phyloP scores from a whole-genome alignment of 805 yeast species.

The Candida krabiensis region DNA sequence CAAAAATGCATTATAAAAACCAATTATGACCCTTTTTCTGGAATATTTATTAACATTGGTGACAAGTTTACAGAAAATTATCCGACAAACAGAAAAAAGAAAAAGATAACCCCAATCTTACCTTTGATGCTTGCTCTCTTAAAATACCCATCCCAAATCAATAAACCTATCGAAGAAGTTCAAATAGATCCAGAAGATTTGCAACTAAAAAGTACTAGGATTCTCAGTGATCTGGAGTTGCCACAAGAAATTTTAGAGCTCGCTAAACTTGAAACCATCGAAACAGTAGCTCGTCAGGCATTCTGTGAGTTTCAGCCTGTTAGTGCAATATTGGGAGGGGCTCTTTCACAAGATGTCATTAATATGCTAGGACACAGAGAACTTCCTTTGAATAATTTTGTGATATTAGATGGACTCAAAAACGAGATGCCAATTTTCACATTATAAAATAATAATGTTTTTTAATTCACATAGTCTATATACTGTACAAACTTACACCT shows the following conservation, averaged over 20 bases:
- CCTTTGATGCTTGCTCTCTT: constrained; percentile 62
- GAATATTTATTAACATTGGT: constrained; percentile 33
- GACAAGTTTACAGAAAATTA: constrained; percentile 31
- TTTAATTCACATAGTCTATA: constrained; percentile 3
- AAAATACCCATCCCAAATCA: constrained; percentile 33
- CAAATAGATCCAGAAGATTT: constrained; percentile 30
- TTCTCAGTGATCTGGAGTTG: constrained; percentile 41
- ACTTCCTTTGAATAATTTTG: constrained; percentile 77
- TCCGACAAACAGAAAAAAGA: constrained; percentile 38
- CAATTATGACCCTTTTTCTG: constrained; percentile 36
- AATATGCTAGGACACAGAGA: constrained; percentile 76
- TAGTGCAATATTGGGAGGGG: constrained; percentile 87
- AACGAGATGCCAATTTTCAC: constrained; percentile 77
- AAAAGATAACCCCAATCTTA: constrained; percentile 51
- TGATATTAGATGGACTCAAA: constrained; percentile 70
- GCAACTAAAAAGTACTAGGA: constrained; percentile 25
- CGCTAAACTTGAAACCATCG: constrained; percentile 37
- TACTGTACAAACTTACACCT: constrained; percentile 52
- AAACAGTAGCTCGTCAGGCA: constrained; percentile 47
- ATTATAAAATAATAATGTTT: constrained; percentile 29
- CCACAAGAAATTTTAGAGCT: constrained; percentile 42
- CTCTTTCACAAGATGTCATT: constrained; percentile 85
- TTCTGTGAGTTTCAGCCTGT: constrained; percentile 75
- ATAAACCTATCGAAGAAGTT: constrained; percentile 25
- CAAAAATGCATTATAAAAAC: constrained; percentile 41